Evolutionary conservation across 139 green algal genomes (phyloP), one percentile per base, ranked within the genome.

Genomic region (Asterochloris erici): DNA sequence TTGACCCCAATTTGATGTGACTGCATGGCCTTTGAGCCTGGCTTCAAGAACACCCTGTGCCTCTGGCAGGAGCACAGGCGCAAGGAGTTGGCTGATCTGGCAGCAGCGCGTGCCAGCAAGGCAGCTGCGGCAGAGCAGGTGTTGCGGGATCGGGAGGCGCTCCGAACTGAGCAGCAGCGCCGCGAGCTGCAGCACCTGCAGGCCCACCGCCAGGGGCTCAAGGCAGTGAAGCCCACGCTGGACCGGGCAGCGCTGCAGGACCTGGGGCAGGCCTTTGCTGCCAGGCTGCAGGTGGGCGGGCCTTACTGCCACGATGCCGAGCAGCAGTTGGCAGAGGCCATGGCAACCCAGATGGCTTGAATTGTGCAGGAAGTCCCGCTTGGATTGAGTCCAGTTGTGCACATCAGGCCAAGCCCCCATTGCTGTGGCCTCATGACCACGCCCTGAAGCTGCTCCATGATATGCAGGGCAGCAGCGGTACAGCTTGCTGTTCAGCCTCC

Each of bases 41-140:
- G 38, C 6, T 54, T 54, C 38, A 54, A 54, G 38, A 6, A 54
- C 38, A 54, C 38, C 38, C 2, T 54, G 6, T 54, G 38, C 38
- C 38, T 54, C 38, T 54, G 38, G 21, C 75, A 80, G 76, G 76
- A 80, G 76, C 60, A n/a, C 24, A 61, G 68, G 14, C 68, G 47
- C 60, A 64, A 62, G 12, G 76, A 80, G 60, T 61, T 80, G 23
- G 76, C 76, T 23, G 76, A 80, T 61, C 76, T 70, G 76, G 76
- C 68, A 24, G 68, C 68, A 60, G 76, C 68, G 21, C 68, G 68
- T 15, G 76, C 76, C 24, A 80, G 76, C 76, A 80, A 80, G 60
- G 76, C 76, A 70, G 60, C 76, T n/a, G 76, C 76, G 24, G 76
- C 76, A 19, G 76, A 80, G 76, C 76, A 80, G 76, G 76, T n/a